Evolutionary conservation across 805 yeast genomes (phyloP), one percentile per base, ranked within the genome.

Genomic region (Wickerhamia fluorescens): DNA sequence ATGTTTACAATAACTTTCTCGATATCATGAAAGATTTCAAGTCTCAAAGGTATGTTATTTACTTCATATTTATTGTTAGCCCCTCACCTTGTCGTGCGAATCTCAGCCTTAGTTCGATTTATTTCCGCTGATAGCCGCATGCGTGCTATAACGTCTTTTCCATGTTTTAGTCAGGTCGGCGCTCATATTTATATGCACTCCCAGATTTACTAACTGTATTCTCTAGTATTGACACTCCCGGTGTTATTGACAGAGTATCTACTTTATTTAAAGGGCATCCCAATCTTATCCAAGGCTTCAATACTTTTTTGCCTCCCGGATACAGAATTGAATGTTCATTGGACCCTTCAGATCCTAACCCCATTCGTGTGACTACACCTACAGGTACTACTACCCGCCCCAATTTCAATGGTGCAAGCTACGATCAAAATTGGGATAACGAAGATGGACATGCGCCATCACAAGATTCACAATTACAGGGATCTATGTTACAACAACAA

Each of bases 1-100:
- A 88, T 46, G 95, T 92, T 24, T 92, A 92, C 66, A 92, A 92
- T 56, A 87, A 84, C 55, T 92, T 94, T 49, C 68, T 92, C 49
- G 99, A 92, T 52, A 89, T 92, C 40, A 92, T 92, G 99, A 94
- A 94, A 63, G 99, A 94, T 52, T 94, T 92, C 65, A 94, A 94
- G 64, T 80, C 94, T 30, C 96, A 89, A 61, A 75, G 76, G 76
- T 70, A 56, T 37, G 75, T 18, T 18, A 18, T 10, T n/a, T 65
- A 29, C 39, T 20, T 30, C 25, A 18, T 12, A 27, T 27, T 28
- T 26, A 24, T 19, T 17, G 28, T 18, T 15, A 8, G 14, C 15
- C 22, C 15, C 22, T 25, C 19, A 25, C 28, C 21, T 20, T 10
- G 12, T 16, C 18, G 13, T 25, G 27, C 27, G 14, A 16, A 16